Evolutionary conservation across 352 stramenopile species (phyloP), one percentile per base, ranked within the genome.

Genomic region (Globisporangium spinosum): DNA sequence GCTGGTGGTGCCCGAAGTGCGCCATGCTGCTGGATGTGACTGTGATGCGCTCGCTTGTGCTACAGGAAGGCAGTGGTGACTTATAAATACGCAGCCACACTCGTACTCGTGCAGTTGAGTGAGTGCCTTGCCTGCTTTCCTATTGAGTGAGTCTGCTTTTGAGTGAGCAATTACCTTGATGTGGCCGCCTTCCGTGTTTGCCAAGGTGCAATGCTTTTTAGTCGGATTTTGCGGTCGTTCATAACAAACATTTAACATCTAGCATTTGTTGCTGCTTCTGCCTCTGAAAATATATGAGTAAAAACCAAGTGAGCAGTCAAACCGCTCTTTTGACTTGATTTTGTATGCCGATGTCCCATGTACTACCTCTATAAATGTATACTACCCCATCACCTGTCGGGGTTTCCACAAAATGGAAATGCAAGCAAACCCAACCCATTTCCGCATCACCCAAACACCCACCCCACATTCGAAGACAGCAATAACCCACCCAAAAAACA

Each of bases 1-100:
- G 62, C 53, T 40, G 13, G 10, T 68, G 62, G 53, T 32, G 25
- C 15, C 43, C 17, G 25, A 51, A 34, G 7, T 74, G 51, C 40
- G 38, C 51, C 40, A 56, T 68, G n/a, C 29, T 32, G 29, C 29
- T 32, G 40, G 6, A 25, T 40, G 15, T 22, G 2, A 10, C 40
- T 54, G 23, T 43, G 20, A 2, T 43, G 35, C 35, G 35, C 35
- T 43, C 10, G 56, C 47, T 4, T 2, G 8, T 17, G 10, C 32
- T 25, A 29, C 23, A 23, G 17, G 40, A 27, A 10, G 10, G 4
- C 15, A 27, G 54, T 27, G 9, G 20, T 15, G 4, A 32, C 3
- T n/a, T 62, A 49, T 62, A 49, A 62, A 45, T 45, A 45, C 38
- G 38, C 2, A 20, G 35, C 9, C 35, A 43, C 38, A 3, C 13